Percentiles rank a stretch among this genome's conserved stretches.
Evolutionary conservation across 441 rosid species (phyloP).

Genomic region (Hura crepitans): DNA sequence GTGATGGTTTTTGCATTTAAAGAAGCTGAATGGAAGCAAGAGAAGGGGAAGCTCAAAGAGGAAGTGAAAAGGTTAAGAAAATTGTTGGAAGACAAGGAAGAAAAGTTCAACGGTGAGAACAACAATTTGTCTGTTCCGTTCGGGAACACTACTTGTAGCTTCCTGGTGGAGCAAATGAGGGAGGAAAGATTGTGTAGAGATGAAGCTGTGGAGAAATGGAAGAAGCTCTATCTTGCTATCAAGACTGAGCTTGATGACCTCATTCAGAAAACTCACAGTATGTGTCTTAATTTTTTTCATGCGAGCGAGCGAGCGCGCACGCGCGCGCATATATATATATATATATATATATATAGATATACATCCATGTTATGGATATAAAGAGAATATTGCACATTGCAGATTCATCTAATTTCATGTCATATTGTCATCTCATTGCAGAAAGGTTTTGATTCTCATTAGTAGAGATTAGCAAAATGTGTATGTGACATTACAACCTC

Average conservation of each 20-base stretch:
- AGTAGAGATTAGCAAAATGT: background rate
- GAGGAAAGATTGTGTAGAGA: conserved; percentile 65
- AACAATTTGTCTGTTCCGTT: conserved; percentile 21
- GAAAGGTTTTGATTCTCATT: background rate
- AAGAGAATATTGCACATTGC: too few relatives aligned
- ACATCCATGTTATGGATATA: too few relatives aligned
- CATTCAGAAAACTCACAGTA: conserved; percentile 53
- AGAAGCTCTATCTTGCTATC: conserved; percentile 71
- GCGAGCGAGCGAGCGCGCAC: background rate
- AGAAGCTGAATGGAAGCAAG: conserved; percentile 68
- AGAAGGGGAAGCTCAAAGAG: conserved; percentile 61
- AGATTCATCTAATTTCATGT: conserved; percentile 13
- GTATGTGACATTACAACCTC: too few relatives aligned
- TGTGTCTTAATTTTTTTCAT: background rate
- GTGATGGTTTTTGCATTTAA: conserved; percentile 41
- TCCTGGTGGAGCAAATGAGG: conserved; percentile 52
- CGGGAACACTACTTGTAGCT: conserved; percentile 24
- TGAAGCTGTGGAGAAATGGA: conserved; percentile 78
- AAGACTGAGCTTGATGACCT: conserved; percentile 82
- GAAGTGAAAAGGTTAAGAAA: conserved; percentile 54
- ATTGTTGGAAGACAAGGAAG: conserved; percentile 46
- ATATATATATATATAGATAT: too few relatives aligned
- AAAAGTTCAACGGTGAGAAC: conserved; percentile 27
- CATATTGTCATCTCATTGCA: conserved; percentile 4
- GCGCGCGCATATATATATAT: too few relatives aligned